phyloP scores from a whole-genome alignment of 1,284 basidiomycete species.

The Xanthoconium separans region DNA sequence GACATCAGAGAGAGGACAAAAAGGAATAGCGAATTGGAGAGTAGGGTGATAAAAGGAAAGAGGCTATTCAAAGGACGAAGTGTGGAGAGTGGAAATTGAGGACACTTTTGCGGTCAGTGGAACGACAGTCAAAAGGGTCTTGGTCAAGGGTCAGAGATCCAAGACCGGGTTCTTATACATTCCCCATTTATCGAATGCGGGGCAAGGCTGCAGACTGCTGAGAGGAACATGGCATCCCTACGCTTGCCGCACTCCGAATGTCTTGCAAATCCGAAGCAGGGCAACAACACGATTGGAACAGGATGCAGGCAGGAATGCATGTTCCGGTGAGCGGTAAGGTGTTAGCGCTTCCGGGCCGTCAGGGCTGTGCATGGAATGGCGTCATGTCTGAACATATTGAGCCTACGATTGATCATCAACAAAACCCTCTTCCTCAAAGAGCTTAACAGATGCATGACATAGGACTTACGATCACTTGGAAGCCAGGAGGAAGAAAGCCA shows the following conservation, averaged over 20 bases:
- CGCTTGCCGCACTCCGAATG: constrained; percentile 30
- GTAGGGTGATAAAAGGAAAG: constrained; percentile 9
- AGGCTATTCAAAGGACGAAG: constrained; percentile 8
- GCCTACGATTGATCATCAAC: constrained; percentile 29
- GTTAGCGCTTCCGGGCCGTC: constrained; percentile 28
- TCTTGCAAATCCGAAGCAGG: constrained; percentile 36
- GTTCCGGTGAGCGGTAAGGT: constrained; percentile 30
- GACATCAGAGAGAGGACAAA: constrained; percentile 18
- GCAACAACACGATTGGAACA: constrained; percentile 33
- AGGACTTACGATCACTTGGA: constrained; percentile 11
- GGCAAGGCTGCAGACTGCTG: constrained; percentile 19
- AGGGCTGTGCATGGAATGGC: constrained; percentile 25
- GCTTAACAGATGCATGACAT: constrained; percentile 28
- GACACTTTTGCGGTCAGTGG: constrained; percentile 21
- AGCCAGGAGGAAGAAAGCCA: constrained; percentile 6
- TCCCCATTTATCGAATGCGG: constrained; percentile 26
- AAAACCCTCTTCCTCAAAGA: constrained; percentile 33
- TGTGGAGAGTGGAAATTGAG: constrained; percentile 19
- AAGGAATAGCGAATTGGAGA: not conserved
- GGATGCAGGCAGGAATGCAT: constrained; percentile 30
- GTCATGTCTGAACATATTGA: constrained; percentile 24
- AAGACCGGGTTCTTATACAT: constrained; percentile 30
- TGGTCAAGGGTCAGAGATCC: constrained; percentile 24
- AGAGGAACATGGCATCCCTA: constrained; percentile 32
- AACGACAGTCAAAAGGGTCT: constrained; percentile 26